Evolutionary conservation across 345 rosid species (phyloP), one percentile per base, ranked within the genome.

Genomic region (Garcia nutans): DNA sequence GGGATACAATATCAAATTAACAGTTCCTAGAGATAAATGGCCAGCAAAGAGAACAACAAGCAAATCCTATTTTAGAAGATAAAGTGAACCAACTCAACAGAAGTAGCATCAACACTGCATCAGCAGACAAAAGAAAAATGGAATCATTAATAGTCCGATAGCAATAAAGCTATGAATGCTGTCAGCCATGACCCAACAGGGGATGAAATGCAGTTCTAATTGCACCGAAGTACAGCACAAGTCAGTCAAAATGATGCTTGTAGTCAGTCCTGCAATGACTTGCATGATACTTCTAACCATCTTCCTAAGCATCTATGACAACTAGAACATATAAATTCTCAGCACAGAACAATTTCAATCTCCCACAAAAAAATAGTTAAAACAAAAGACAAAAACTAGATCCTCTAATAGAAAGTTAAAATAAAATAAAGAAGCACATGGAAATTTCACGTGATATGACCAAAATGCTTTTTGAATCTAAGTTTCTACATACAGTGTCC

Each of bases 401-500:
- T 12, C 10, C 50, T 45, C 12, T 45, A 45, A 45, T 45, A 54
- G 6, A 16, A 16, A 54, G 20, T 54, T 54, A 17, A 17, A 54
- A 54, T 54, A 54, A 5, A 50, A 69, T 44, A 8, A 69, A 26
- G 61, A 52, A 50, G 0, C 23, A 15, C 16, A 49, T 41, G 57
- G 57, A 12, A n/a, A 42, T 54, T 45, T 42, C 70, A 76, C 41
- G 10, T 19, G 19, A 65, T 19, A 24, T 24, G 31, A 66, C 28
- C 37, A 24, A 19, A n/a, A 44, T 5, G 10, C 9, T 10, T 49
- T 47, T 22, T 44, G 37, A 62, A 13, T 63, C 19, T 31, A 22
- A 77, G 65, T 63, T 70, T 52, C 49, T n/a, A 84, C 93, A 2
- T 92, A 95, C 99, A 15, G 97, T 95, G 79, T 95, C 99, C 84